Conservation (phyloP, 176 grass and related monocot genomes). For the Alloteropsis semialata region DNA sequence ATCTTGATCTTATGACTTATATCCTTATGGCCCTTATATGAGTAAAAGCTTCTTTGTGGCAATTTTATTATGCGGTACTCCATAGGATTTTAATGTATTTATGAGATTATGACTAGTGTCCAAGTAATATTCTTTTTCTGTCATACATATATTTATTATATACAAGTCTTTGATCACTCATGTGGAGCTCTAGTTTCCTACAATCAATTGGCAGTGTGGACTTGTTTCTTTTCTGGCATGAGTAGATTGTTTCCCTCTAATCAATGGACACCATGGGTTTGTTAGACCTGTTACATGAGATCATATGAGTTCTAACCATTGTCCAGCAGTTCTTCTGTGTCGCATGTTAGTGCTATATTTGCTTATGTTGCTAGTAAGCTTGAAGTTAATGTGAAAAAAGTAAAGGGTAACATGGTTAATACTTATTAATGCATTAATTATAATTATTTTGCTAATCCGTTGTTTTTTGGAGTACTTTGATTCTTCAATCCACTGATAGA, state of each 20-base stretch:
- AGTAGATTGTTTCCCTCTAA: not conserved
- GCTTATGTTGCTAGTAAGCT: not conserved
- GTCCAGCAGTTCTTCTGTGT: not conserved
- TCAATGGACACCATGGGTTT: not conserved
- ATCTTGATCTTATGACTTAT: not conserved
- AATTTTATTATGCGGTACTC: not conserved
- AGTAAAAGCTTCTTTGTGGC: not conserved
- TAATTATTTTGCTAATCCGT: not conserved
- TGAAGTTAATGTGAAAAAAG: not conserved
- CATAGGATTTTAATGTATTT: not conserved
- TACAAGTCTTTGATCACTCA: not conserved
- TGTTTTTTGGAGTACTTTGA: not conserved
- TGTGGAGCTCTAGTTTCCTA: not conserved
- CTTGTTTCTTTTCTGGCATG: not conserved
- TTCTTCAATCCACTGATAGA: not conserved
- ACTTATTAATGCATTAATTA: not conserved
- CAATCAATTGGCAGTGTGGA: not conserved
- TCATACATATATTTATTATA: not conserved
- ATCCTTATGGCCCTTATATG: not conserved
- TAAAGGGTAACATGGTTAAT: not conserved
- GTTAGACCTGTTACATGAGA: not conserved
- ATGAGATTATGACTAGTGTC: slow-evolving; percentile 8
- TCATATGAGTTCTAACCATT: not conserved
- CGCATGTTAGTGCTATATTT: not conserved
- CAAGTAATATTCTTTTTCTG: not conserved